These are phyloP conservation scores for Leptographium radiaticola DNA, from an alignment of 2,329 filamentous ascomycete species.

Conservation along the genomic window DNA sequence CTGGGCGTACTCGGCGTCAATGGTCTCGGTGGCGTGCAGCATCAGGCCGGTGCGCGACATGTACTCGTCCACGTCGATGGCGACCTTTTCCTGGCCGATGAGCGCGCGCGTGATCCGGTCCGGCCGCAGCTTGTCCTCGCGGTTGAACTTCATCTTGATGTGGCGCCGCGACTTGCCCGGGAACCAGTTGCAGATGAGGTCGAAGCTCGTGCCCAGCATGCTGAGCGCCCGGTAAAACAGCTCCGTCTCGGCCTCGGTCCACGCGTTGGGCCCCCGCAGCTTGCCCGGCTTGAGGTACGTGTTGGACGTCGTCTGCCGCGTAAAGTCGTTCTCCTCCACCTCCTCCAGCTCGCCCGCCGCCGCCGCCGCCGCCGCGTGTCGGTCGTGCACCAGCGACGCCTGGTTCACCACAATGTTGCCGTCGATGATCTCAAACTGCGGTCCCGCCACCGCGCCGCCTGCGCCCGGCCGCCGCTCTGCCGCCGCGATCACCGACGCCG, in stretches of 20 bases:
- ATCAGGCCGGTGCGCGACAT: constrained; percentile 37
- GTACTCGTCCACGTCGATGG: constrained; percentile 49
- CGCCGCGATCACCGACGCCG: constrained; percentile 6
- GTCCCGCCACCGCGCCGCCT: constrained; percentile 24
- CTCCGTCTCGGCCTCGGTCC: constrained; percentile 59
- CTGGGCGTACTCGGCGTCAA: constrained; percentile 37
- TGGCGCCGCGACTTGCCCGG: constrained; percentile 56
- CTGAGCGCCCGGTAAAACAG: constrained; percentile 62
- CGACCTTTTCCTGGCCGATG: constrained; percentile 41
- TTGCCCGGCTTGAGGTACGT: constrained; percentile 53
- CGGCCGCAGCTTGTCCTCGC: constrained; percentile 59
- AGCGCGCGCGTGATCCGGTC: constrained; percentile 50
- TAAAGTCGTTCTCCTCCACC: constrained; percentile 69
- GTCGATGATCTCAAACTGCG: constrained; percentile 51
- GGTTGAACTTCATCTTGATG: constrained; percentile 72
- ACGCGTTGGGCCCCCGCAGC: constrained; percentile 49
- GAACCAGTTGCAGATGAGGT: constrained; percentile 68
- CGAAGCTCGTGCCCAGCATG: constrained; percentile 74
- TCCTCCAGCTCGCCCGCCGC: constrained; percentile 41
- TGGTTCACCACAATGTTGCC: constrained; percentile 63
- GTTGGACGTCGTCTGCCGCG: constrained; percentile 53
- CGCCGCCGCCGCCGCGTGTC: constrained; percentile 48
- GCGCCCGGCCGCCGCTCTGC: constrained; percentile 1
- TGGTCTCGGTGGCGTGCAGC: constrained; percentile 41
- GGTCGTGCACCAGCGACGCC: constrained; percentile 52